Base-by-base conservation (phyloP, 2,329 filamentous ascomycete species). In the Rosellinia necatrix region DNA sequence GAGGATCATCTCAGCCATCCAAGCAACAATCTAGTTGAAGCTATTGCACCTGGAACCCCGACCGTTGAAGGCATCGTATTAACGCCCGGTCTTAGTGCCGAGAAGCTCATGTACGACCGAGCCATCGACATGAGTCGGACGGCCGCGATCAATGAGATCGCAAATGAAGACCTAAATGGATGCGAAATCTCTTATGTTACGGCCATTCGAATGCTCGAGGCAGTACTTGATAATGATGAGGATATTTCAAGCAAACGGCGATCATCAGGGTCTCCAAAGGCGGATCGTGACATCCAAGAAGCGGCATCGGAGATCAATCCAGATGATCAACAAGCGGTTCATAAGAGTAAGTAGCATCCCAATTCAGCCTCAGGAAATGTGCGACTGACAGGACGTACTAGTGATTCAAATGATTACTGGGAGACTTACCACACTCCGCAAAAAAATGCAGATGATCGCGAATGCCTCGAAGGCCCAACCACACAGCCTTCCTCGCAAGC, bases 101-200 rank as follows among this genome's bases (percentile, higher is more conserved):
- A 97, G 76, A 96, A 92, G 74, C 79, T 99, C 41, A 97, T 99
- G 92, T 99, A 97, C 70, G 94, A 99, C 66, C 90, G 94, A 42
- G 94, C 94, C 0, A 78, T 97, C 19, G 94, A 99, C 72, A 97
- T 99, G 94, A 97, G 92, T 71, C 86, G 92, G 49, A 86, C 90
- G 3, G 93, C 94, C 6, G 94, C 94, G 6, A 94, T 97, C 69
- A 96, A 96, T 66, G 94, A 99, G 75, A 89, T 99, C 46, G 91
- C 94, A 2, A 92, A 93, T 54, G 90, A 94, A 60, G 92, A 97
- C 71, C 78, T 97, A 21, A 76, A 79, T 0, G 91, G 92, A 13
- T 97, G 93, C 70, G 92, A 97, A 69, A 86, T 96, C 22, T 92
- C 92, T 15, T 99, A 99, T 70, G 82, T 91, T 50, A 97, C 94